phyloP scores from a whole-genome alignment of 495 filamentous ascomycete species.

The Penicillium cataractarum region DNA sequence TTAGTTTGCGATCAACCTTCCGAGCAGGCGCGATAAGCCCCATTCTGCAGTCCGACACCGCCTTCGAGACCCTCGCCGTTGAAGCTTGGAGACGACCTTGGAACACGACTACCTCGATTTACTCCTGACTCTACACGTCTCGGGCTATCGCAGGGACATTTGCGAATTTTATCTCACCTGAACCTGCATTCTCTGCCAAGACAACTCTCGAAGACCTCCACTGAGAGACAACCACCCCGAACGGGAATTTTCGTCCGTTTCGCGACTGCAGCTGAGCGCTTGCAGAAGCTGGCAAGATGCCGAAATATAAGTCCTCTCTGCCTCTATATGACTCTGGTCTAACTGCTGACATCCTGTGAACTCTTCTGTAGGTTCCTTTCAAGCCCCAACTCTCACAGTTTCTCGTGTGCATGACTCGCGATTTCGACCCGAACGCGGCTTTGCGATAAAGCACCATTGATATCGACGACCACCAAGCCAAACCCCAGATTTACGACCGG shows the following conservation, averaged over 20 bases:
- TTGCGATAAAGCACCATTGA: constrained; percentile 11
- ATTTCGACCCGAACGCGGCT: constrained; percentile 19
- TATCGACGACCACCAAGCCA: background rate
- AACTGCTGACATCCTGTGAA: constrained; percentile 55
- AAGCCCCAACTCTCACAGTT: background rate
- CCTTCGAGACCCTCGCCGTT: constrained; percentile 21
- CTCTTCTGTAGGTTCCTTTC: constrained; percentile 67
- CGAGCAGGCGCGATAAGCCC: constrained; percentile 15
- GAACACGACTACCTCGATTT: background rate
- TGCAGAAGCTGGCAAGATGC: constrained; percentile 58
- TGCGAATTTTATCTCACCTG: background rate
- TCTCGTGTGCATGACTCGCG: constrained; percentile 1
- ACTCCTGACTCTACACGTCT: background rate
- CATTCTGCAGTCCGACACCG: constrained; percentile 27
- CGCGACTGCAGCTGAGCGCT: constrained; percentile 24
- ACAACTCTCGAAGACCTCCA: background rate
- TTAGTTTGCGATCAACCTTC: background rate
- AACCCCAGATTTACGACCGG: background rate
- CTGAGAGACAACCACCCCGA: constrained; percentile 18
- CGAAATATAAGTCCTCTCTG: constrained; percentile 70
- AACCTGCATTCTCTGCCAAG: background rate
- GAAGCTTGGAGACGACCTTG: constrained; percentile 19
- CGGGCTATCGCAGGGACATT: constrained; percentile 6
- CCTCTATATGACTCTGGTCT: background rate
- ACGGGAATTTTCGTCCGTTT: constrained; percentile 32